These are phyloP conservation scores for Candida silvatica DNA, from an alignment of 805 yeast genomes.

Conservation along the genomic window DNA sequence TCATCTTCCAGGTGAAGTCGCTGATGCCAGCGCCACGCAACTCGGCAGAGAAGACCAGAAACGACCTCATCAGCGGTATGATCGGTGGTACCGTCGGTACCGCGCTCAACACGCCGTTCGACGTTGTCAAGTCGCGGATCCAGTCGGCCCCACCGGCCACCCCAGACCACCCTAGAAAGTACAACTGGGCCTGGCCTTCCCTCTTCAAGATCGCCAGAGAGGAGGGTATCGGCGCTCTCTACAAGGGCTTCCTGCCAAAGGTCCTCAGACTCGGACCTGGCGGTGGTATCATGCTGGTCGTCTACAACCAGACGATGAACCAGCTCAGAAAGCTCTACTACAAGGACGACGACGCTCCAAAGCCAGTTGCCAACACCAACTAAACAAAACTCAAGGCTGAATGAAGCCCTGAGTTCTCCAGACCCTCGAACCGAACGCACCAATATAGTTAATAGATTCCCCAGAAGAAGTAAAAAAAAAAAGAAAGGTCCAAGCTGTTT, in stretches of 20 bases:
- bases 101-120: constrained; percentile 91
- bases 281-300: constrained; percentile 96
- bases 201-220: constrained; percentile 67
- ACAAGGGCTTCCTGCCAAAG: constrained; percentile 95
- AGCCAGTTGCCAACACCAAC: neutral
- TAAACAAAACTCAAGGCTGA: neutral
- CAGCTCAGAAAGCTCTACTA: constrained; percentile 64
- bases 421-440: no score
- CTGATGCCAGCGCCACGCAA: constrained; percentile 71
- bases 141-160: constrained; percentile 61
- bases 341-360: constrained; percentile 11
- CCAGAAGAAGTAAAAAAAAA: no score
- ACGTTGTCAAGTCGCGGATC: constrained; percentile 93
- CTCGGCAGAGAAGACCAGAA: constrained; percentile 66
- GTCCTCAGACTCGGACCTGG: constrained; percentile 98
- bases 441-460: no score
- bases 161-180: constrained; percentile 69
- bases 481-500: no score
- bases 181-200: constrained; percentile 88
- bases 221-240: constrained; percentile 88
- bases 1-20: constrained; percentile 77
- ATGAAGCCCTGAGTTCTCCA: neutral
- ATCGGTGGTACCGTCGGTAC: constrained; percentile 98
- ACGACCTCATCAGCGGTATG: constrained; percentile 87
- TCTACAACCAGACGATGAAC: constrained; percentile 92